These are phyloP conservation scores for Carex parvula DNA, from an alignment of 176 grass and related monocot genomes.

Conservation along the genomic window DNA sequence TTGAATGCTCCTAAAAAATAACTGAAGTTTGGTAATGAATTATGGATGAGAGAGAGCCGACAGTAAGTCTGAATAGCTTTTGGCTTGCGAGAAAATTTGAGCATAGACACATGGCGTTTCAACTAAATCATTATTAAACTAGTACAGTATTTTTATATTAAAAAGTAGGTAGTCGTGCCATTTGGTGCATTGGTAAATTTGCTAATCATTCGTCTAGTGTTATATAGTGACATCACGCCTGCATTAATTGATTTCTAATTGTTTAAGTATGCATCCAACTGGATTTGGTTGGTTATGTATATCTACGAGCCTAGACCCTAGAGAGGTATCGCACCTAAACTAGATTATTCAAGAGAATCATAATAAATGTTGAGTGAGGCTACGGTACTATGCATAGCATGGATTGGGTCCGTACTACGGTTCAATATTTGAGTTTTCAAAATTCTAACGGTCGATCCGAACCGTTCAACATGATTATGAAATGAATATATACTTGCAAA, in stretches of 20 bases:
- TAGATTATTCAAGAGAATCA: background rate
- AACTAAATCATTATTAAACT: background rate
- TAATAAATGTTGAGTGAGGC: background rate
- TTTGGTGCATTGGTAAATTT: background rate
- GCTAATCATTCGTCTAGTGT: background rate
- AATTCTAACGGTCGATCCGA: no score
- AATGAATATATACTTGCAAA: no score
- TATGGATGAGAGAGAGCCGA: background rate
- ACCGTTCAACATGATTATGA: no score
- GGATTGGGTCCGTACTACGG: no score
- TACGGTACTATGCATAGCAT: no score
- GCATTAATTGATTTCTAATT: background rate
- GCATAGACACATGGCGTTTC: background rate
- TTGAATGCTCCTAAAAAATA: no score
- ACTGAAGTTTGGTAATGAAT: conserved; percentile 3
- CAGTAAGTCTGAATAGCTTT: background rate
- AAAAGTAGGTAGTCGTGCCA: background rate
- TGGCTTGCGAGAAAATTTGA: background rate
- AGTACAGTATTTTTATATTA: background rate
- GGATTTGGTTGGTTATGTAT: conserved; percentile 1
- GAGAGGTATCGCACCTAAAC: background rate
- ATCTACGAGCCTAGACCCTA: conserved; percentile 4
- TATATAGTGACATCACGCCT: background rate
- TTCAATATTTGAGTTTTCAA: no score
- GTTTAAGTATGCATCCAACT: conserved; percentile 12